Evolutionary conservation across 1,139 yeast genomes (phyloP).

Genomic region (Dujonia santamariae): DNA sequence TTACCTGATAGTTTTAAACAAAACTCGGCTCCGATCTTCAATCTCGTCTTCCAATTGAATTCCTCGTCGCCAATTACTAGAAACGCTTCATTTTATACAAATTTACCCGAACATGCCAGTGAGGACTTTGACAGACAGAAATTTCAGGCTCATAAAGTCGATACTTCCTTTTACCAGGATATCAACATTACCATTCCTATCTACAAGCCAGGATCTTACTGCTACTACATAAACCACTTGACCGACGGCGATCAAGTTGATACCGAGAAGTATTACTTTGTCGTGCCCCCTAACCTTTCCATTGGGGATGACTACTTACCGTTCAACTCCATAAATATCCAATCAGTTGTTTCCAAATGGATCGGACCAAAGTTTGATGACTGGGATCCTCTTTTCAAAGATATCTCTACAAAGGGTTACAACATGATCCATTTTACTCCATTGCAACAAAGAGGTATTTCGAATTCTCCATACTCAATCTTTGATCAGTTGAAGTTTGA

Average conservation of each 20-base stretch:
- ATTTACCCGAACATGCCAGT: constrained; percentile 53
- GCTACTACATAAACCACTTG: constrained; percentile 57
- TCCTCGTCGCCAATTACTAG: constrained; percentile 74
- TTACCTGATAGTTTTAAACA: constrained; percentile 32
- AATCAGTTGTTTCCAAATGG: constrained; percentile 90
- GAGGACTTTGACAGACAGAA: constrained; percentile 53
- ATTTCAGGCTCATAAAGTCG: constrained; percentile 47
- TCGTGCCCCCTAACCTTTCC: constrained; percentile 73
- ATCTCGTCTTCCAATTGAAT: constrained; percentile 60
- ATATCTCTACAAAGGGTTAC: constrained; percentile 72
- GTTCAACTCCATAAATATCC: constrained; percentile 77
- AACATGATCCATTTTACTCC: constrained; percentile 98
- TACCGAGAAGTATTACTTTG: constrained; percentile 67
- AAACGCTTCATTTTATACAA: constrained; percentile 70
- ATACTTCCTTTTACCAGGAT: constrained; percentile 57
- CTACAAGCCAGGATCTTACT: constrained; percentile 74
- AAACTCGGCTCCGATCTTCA: constrained; percentile 46
- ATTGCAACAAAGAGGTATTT: constrained; percentile 80
- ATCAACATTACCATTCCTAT: constrained; percentile 59
- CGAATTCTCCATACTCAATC: constrained; percentile 90
- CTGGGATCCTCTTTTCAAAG: constrained; percentile 67
- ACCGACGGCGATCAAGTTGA: constrained; percentile 25
- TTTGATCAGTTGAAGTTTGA: constrained; percentile 83
- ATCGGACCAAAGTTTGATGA: constrained; percentile 58
- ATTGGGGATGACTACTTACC: constrained; percentile 59